These are phyloP conservation scores for Poa pratensis DNA, from an alignment of 176 grass and related monocot species.

Conservation along the genomic window DNA sequence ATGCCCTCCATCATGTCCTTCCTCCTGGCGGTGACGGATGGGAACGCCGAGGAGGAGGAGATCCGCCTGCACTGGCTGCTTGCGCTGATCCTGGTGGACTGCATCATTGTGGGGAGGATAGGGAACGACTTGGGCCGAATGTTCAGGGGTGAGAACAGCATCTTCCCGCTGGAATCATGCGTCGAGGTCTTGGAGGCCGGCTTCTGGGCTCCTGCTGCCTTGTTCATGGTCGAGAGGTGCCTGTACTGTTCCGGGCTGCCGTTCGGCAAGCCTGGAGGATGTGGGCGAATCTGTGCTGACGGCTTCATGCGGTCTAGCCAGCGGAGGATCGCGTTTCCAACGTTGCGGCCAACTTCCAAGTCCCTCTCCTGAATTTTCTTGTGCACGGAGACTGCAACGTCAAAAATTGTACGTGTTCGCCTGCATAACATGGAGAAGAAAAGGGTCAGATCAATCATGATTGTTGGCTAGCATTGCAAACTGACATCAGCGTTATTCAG, in stretches of 20 bases:
- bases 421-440: slow-evolving; percentile 47
- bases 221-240: slow-evolving; percentile 40
- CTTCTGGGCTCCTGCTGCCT: slow-evolving; percentile 51
- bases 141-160: slow-evolving; percentile 73
- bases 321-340: slow-evolving; percentile 79
- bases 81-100: slow-evolving; percentile 46
- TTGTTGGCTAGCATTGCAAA: background rate
- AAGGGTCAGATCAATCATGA: background rate
- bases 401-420: slow-evolving; percentile 67
- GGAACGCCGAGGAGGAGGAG: slow-evolving; percentile 39
- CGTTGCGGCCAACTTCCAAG: slow-evolving; percentile 76
- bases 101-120: slow-evolving; percentile 61
- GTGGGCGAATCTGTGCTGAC: slow-evolving; percentile 86
- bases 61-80: slow-evolving; percentile 63
- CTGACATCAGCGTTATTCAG: background rate
- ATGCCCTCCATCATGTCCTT: slow-evolving; percentile 57
- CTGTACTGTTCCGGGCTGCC: slow-evolving; percentile 36
- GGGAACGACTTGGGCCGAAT: slow-evolving; percentile 62
- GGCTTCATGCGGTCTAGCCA: slow-evolving; percentile 97
- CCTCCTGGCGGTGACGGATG: slow-evolving; percentile 43
- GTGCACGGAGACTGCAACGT: slow-evolving; percentile 83
- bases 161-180: slow-evolving; percentile 55
- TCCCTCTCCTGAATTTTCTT: slow-evolving; percentile 95
- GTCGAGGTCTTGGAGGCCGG: slow-evolving; percentile 39
- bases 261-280: slow-evolving; percentile 31